Evolutionary conservation across 139 green algal species (phyloP).

Genomic region (Haematococcus sp.): DNA sequence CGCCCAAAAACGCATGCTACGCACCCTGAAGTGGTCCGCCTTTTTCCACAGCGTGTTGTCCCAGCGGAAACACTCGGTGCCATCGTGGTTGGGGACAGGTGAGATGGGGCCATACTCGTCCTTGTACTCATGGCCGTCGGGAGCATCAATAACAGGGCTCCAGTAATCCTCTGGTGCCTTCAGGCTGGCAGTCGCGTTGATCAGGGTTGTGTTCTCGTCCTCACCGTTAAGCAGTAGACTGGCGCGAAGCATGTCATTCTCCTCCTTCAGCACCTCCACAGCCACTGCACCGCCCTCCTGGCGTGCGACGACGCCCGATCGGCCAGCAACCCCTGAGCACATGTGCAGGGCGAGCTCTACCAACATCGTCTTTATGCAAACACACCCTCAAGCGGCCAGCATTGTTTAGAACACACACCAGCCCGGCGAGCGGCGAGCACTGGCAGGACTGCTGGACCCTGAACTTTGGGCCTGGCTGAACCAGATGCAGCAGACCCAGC

Average conservation of each 20-base stretch:
- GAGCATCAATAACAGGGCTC: constrained; percentile 40
- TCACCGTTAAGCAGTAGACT: constrained; percentile 24
- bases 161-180: constrained; percentile 36
- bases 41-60: constrained; percentile 80
- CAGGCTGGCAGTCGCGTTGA: constrained; percentile 4
- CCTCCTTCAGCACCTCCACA: constrained; percentile 60
- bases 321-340: constrained; percentile 10
- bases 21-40: constrained; percentile 85
- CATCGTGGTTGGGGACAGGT: constrained; percentile 74
- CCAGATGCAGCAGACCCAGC: too few species aligned
- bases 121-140: constrained; percentile 22
- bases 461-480: too few species aligned
- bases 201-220: too few species aligned
- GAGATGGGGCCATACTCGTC: constrained; percentile 25
- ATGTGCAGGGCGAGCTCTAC: too few species aligned
- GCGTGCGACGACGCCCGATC: constrained; percentile 17
- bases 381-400: too few species aligned
- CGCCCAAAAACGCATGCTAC: background rate
- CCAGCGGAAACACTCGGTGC: constrained; percentile 85
- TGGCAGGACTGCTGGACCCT: too few species aligned
- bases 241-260: constrained; percentile 71
- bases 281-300: background rate
- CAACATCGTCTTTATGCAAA: too few species aligned
- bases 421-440: too few species aligned
- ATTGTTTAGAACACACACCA: too few species aligned